Percentiles rank a stretch among this genome's conserved stretches.
Conservation (phyloP, 2,329 filamentous ascomycete species). For the Penicillium hesseltinei region DNA sequence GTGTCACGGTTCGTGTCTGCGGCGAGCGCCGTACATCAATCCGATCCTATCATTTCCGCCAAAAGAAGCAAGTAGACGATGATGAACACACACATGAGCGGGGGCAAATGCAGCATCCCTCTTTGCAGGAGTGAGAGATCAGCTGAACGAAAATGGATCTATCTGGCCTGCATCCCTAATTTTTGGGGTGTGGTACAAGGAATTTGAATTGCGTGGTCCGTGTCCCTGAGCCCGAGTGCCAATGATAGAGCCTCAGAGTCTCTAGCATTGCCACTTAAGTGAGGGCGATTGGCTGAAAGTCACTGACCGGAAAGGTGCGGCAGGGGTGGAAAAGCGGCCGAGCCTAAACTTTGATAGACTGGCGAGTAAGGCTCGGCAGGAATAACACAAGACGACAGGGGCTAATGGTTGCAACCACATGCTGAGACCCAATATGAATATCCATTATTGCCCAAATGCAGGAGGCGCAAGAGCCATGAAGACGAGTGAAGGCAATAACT, state of each 20-base stretch:
- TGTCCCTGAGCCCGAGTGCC: slow-evolving; percentile 26
- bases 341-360: slow-evolving; percentile 20
- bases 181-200: slow-evolving; percentile 14
- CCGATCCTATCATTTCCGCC: slow-evolving; percentile 34
- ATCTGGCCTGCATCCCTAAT: slow-evolving; percentile 18
- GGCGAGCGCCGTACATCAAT: slow-evolving; percentile 30
- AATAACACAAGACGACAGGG: slow-evolving; percentile 15
- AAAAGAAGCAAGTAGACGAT: slow-evolving; percentile 26
- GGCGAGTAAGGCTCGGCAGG: slow-evolving; percentile 16
- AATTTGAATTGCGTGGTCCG: slow-evolving; percentile 23
- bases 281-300: slow-evolving; percentile 27
- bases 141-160: slow-evolving; percentile 40
- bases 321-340: slow-evolving; percentile 22
- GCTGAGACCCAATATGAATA: slow-evolving; percentile 18
- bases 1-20: slow-evolving; percentile 36
- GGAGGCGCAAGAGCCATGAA: slow-evolving; percentile 11
- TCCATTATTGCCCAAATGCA: slow-evolving; percentile 17
- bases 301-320: slow-evolving; percentile 32
- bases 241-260: slow-evolving; percentile 34
- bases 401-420: slow-evolving; percentile 25
- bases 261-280: slow-evolving; percentile 32
- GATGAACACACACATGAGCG: slow-evolving; percentile 38
- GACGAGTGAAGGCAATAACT: slow-evolving; percentile 11
- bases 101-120: slow-evolving; percentile 39
- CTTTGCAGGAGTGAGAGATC: slow-evolving; percentile 43